Base-by-base conservation (phyloP, 1,284 basidiomycete species). In the Rhodotorula sp. region DNA sequence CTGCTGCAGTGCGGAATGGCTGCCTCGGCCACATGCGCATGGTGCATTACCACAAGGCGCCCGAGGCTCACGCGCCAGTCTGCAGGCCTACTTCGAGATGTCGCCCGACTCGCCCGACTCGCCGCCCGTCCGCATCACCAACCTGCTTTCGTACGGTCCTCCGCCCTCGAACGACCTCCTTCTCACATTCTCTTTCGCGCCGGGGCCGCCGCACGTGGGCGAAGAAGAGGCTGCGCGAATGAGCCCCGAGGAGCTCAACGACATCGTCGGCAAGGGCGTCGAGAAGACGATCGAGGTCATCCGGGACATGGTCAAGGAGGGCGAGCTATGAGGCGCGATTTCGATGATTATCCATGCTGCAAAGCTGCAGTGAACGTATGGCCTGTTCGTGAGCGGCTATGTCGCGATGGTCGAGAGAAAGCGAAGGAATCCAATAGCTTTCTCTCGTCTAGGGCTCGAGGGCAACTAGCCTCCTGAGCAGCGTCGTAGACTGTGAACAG, bases 11-110 rank as follows among this genome's bases (percentile, higher is more conserved):
- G 14, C 16, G 34, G 34, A 34, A 34, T 34, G 34, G 34, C 34
- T n/a, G 25, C 46, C 17, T 9, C 41, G 14, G 14, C 19, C 56
- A 19, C 13, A 8, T 19, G 13, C 7, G 9, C 49, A 8, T 23
- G 2, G 17, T 23, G 19, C 49, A 50, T 56, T 17, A 7, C 9
- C 12, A 23, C 10, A 23, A 4, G 17, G 0, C 2, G 21, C 10
- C 13, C 13, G 25, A 34, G 19, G 7, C 42, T 19, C 21, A 17
- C 21, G 12, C 9, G 42, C 42, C 45, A 19, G 0, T 8, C 7
- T 19, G 25, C 52, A 72, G 71, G 61, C 61, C 50, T 73, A 73
- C 68, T 73, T 73, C 25, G 72, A 73, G 10, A 66, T 49, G 52
- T 53, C 27, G 19, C 42, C 50, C n/a, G 13, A 27, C 42, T 4